Evolutionary conservation across 2,329 filamentous ascomycete genomes (phyloP), one percentile per base, ranked within the genome.

Genomic region (Camillea tinctor): DNA sequence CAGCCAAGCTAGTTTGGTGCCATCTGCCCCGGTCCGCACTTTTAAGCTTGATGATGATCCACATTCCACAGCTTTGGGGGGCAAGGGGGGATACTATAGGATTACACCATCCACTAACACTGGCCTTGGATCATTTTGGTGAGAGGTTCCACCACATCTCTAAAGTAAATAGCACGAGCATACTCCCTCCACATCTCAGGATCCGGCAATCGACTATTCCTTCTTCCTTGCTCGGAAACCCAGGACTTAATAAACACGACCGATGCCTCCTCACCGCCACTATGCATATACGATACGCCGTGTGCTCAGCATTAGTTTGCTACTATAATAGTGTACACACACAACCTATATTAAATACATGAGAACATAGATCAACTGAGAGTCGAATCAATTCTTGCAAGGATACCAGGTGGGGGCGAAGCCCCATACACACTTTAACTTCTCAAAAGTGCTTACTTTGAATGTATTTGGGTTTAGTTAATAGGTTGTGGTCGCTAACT

Each of bases 261-360:
- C 15, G 50, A 63, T 64, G 57, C 50, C 64, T 48, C 50, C 54
- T 65, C 52, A 55, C 60, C 26, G 54, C 36, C 57, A 20, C 57
- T 49, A 22, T 66, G 69, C 68, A 71, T 71, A 71, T 66, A 70
- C 69, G 68, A 70, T 58, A 60, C 51, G 64, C 60, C 22, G 68
- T 70, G 66, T 58, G 51, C 52, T 61, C 40, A 51, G 24, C 4
- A n/a, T 22, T n/a, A 48, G 50, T 57, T 19, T 36, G 36, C 15
- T 53, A 60, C 23, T 30, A 30, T 8, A 26, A 4, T 26, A 26
- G 8, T 4, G 24, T 26, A 26, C 24, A 26, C 24, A 26, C 8
- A 8, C 24, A 26, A 8, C 24, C 4, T 26, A 26, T 26, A n/a
- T n/a, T n/a, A n/a, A n/a, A n/a, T n/a, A n/a, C n/a, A n/a, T n/a